Conservation (phyloP, 352 stramenopile genomes). For the Lagenidium giganteum region DNA sequence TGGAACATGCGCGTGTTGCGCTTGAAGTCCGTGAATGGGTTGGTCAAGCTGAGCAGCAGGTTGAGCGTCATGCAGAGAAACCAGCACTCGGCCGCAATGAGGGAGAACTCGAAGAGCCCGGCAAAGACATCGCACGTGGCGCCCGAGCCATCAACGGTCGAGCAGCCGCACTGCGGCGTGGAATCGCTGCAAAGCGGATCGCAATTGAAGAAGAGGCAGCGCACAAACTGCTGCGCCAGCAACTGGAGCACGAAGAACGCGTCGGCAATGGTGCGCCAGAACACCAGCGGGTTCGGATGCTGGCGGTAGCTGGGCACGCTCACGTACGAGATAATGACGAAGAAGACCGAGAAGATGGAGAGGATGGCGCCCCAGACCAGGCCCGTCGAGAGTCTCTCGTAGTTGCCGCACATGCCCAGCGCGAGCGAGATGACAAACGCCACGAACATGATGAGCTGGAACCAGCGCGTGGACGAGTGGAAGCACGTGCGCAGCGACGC, state of each 20-base stretch:
- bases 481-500: conserved; percentile 49
- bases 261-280: conserved; percentile 85
- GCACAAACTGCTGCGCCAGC: conserved; percentile 74
- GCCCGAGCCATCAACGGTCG: conserved; percentile 26
- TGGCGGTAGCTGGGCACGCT: conserved; percentile 77
- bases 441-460: conserved; percentile 83
- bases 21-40: conserved; percentile 90
- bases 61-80: conserved; percentile 90
- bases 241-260: conserved; percentile 80
- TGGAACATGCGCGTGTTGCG: conserved; percentile 81
- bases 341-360: conserved; percentile 81
- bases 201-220: conserved; percentile 78
- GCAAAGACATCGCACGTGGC: conserved; percentile 71
- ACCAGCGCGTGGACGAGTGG: conserved; percentile 74
- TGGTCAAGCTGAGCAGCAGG: conserved; percentile 82
- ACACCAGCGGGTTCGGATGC: conserved; percentile 86
- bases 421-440: conserved; percentile 59
- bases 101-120: conserved; percentile 79
- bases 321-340: conserved; percentile 80
- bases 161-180: conserved; percentile 79
- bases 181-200: conserved; percentile 60
- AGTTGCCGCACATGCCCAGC: conserved; percentile 52
- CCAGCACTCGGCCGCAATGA: conserved; percentile 82
- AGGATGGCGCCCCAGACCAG: conserved; percentile 84
- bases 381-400: conserved; percentile 73